Base-by-base conservation (phyloP, 768 basidiomycete species). In the Vararia minispora region DNA sequence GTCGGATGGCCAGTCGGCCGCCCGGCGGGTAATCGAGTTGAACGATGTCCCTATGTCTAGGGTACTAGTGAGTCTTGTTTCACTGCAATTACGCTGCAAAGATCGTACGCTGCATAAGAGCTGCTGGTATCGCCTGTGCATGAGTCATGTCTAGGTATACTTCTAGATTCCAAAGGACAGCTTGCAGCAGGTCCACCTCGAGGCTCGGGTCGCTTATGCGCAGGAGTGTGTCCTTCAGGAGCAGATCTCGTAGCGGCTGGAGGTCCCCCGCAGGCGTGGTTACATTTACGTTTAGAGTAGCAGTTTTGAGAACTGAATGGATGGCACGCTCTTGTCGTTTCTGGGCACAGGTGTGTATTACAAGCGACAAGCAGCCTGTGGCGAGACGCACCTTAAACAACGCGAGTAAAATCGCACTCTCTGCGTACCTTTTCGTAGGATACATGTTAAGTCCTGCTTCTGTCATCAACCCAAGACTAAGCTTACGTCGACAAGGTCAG, bases 81-180 rank as follows among this genome's bases (percentile, higher is more conserved):
- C n/a, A n/a, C n/a, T n/a, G n/a, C n/a, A n/a, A n/a, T n/a, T n/a
- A n/a, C n/a, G n/a, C 20, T 14, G 17, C 33, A 27, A 12, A 12
- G 28, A 29, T 53, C 74, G 45, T 44, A 80, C 84, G 68, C 39
- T 61, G 64, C 55, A 84, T 63, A n/a, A 76, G 57, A 3, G 72
- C 66, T 1, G 55, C 41, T n/a, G n/a, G n/a, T n/a, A n/a, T n/a
- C n/a, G n/a, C n/a, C n/a, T n/a, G 16, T 79, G 76, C 7, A 59
- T 48, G 1, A 63, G 60, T 16, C 74, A 63, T 2, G 56, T 40
- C 10, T 80, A 51, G 1, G 71, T 66, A 44, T 79, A n/a, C n/a
- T n/a, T n/a, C n/a, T n/a, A n/a, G n/a, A n/a, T n/a, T n/a, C n/a
- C n/a, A n/a, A n/a, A n/a, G n/a, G n/a, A n/a, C n/a, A n/a, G n/a